Conservation (phyloP, 2,329 filamentous ascomycete species). For the Sarocladiaceae sp. region DNA sequence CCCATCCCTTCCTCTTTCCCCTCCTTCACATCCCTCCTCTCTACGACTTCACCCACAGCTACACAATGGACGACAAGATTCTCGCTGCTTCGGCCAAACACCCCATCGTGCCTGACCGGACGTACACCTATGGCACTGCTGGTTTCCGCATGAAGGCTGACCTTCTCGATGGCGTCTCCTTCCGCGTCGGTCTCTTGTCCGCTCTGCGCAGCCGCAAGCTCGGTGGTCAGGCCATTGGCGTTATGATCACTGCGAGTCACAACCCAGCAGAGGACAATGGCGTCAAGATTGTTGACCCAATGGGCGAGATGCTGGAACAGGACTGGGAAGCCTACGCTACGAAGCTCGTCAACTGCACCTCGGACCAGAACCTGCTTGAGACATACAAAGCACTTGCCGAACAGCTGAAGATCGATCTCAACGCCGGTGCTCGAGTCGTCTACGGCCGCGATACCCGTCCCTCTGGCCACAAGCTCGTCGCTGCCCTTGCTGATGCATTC, state of each 20-base stretch:
- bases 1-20: neutral
- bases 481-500: constrained; percentile 72
- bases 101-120: constrained; percentile 47
- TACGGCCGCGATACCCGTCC: constrained; percentile 90
- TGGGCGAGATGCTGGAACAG: constrained; percentile 96
- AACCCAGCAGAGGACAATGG: constrained; percentile 88
- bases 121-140: constrained; percentile 61
- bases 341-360: constrained; percentile 75
- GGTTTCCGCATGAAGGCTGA: constrained; percentile 67
- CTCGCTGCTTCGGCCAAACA: constrained; percentile 57
- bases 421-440: constrained; percentile 69
- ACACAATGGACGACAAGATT: constrained; percentile 48
- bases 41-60: neutral
- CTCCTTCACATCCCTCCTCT: neutral
- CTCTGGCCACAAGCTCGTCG: constrained; percentile 77
- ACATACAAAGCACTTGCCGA: constrained; percentile 71
- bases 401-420: constrained; percentile 68
- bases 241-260: constrained; percentile 95
- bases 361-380: constrained; percentile 67
- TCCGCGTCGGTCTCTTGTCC: constrained; percentile 84
- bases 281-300: constrained; percentile 92
- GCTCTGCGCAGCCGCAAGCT: constrained; percentile 85
- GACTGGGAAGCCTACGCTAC: constrained; percentile 92
- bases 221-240: constrained; percentile 83
- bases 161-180: constrained; percentile 85